phyloP scores from a whole-genome alignment of 305 asterid species.

The Fraxinus albicans region DNA sequence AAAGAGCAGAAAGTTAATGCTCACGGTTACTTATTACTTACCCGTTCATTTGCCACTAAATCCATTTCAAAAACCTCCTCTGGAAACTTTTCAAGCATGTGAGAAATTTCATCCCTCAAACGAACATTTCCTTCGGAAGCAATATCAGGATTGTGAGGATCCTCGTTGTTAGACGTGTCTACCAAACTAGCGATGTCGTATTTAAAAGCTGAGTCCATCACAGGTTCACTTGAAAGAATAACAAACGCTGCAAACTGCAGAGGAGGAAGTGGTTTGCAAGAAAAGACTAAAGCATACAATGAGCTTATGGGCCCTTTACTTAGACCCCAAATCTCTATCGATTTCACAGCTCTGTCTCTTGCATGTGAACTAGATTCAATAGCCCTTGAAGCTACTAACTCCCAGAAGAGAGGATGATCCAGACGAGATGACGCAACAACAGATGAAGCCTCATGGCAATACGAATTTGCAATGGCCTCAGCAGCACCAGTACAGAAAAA shows the following conservation, averaged over 20 bases:
- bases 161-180: constrained; percentile 44
- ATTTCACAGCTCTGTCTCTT: constrained; percentile 84
- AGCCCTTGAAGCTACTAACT: constrained; percentile 73
- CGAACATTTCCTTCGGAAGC: constrained; percentile 55
- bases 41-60: constrained; percentile 72
- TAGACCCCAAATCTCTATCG: constrained; percentile 93
- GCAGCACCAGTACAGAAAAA: constrained; percentile 81
- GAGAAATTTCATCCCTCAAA: constrained; percentile 74
- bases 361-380: constrained; percentile 76
- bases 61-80: constrained; percentile 68
- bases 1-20: constrained; percentile 1
- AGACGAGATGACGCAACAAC: constrained; percentile 70
- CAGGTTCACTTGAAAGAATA: constrained; percentile 80
- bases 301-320: constrained; percentile 87
- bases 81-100: constrained; percentile 61
- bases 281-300: constrained; percentile 78
- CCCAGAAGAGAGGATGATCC: constrained; percentile 78
- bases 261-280: constrained; percentile 68
- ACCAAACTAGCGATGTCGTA: constrained; percentile 28
- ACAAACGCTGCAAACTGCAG: constrained; percentile 86
- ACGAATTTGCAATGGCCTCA: constrained; percentile 68
- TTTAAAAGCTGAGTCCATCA: constrained; percentile 55
- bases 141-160: constrained; percentile 35
- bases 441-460: constrained; percentile 55
- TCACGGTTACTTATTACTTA: constrained; percentile 27